Evolutionary conservation across 768 basidiomycete genomes (phyloP), one percentile per base, ranked within the genome.

Genomic region (Exidia glandulosa): DNA sequence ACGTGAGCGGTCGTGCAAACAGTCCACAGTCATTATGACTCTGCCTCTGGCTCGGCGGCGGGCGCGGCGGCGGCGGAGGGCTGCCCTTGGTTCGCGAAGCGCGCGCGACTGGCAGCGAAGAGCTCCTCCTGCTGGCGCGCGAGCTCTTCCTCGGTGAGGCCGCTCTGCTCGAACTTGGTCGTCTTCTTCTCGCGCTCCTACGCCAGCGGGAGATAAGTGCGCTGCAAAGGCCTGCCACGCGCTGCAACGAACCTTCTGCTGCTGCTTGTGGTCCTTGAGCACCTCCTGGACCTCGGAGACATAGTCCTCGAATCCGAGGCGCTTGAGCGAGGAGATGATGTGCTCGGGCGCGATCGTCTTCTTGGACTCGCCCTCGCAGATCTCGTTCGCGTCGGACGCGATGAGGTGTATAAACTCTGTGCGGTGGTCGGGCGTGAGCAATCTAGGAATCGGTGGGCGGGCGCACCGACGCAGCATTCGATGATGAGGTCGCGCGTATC

Each of bases 291-390:
- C 90, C 68, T 97, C 94, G 3, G 84, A 72, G 16, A 89, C 88
- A 71, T 95, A 96, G 33, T 84, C 81, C 64, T 96, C 93, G 67
- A 96, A 97, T 25, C 94, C 96, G 25, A 98, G 83, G 37, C 87
- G 83, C 94, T 92, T 92, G 59, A 99, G 77, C 4, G 96, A 96
- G 27, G 81, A 76, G 32, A 97, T 87, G 48, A 98, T 94, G 69
- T 99, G 96, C 66, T 99, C 96, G 1, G 96, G 96, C 3, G 93
- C 89, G 66, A 99, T 98, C 1, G 96, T 99, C 77, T 99, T 99
- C 78, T 96, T 97, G 29, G 92, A 91, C 69, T 95, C 94, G 70
- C 92, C 87, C 69, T 98, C 96, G 68, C 96, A 99, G 62, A 97
- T 91, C 65, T 97, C 92, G 71, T 98, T 98, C 57, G 96, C 92